Conservation (phyloP, 2,329 filamentous ascomycete species). For the Onygena corvina region DNA sequence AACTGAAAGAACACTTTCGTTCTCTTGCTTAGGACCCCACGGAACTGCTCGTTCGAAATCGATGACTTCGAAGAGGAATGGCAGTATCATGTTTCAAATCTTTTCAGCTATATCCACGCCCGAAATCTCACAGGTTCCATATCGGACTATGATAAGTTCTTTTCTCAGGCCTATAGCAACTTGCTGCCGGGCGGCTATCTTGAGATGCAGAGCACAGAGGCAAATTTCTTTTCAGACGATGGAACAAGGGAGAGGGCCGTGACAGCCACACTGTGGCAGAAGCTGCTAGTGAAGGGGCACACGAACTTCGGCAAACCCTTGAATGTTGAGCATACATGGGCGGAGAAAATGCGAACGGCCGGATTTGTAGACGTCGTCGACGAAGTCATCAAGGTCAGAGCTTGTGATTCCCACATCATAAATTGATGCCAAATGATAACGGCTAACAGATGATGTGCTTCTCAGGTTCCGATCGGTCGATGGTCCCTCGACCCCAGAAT, state of each 20-base stretch:
- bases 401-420: neutral
- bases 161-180: constrained; percentile 24
- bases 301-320: constrained; percentile 26
- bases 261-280: constrained; percentile 22
- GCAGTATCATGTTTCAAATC: constrained; percentile 14
- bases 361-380: constrained; percentile 27
- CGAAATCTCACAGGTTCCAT: constrained; percentile 13
- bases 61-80: constrained; percentile 23
- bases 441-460: neutral
- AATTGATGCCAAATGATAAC: neutral
- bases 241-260: constrained; percentile 21
- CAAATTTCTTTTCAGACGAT: constrained; percentile 23
- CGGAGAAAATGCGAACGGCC: constrained; percentile 21
- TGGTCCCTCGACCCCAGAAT: constrained; percentile 16
- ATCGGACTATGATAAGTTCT: constrained; percentile 23
- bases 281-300: constrained; percentile 23
- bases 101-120: constrained; percentile 13
- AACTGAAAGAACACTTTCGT: neutral
- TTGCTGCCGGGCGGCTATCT: constrained; percentile 28
- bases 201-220: constrained; percentile 28
- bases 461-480: constrained; percentile 35
- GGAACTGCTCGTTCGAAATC: constrained; percentile 22
- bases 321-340: constrained; percentile 24
- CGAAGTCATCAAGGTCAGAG: constrained; percentile 26
- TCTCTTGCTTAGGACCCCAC: constrained; percentile 17